phyloP scores from a whole-genome alignment of 352 stramenopile species.

The Plasmopara viticola region DNA sequence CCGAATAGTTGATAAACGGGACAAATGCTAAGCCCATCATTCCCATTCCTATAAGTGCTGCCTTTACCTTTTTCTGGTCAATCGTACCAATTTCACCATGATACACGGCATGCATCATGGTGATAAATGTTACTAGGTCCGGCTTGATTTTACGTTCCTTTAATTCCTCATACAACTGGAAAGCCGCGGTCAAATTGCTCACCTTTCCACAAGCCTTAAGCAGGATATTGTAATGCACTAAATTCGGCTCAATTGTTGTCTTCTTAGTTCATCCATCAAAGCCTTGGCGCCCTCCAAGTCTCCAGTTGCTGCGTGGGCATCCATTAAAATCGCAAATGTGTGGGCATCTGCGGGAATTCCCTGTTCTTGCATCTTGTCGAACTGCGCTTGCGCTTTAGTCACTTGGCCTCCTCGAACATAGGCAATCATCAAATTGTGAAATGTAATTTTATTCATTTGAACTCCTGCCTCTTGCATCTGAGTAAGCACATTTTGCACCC shows the following conservation, averaged over 20 bases:
- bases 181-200: constrained; percentile 60
- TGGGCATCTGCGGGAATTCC: constrained; percentile 43
- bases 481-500: constrained; percentile 38
- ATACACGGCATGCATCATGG: constrained; percentile 85
- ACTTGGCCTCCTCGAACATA: constrained; percentile 53
- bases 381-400: constrained; percentile 45
- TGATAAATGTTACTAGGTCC: constrained; percentile 77
- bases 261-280: constrained; percentile 57
- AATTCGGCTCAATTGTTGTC: constrained; percentile 25
- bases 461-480: constrained; percentile 51
- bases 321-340: constrained; percentile 77
- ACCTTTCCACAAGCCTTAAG: constrained; percentile 72
- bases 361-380: constrained; percentile 48
- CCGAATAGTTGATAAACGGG: constrained; percentile 67
- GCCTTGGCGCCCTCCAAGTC: constrained; percentile 47
- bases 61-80: constrained; percentile 64
- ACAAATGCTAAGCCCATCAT: constrained; percentile 47
- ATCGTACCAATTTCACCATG: constrained; percentile 66
- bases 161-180: constrained; percentile 83
- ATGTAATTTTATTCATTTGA: constrained; percentile 64
- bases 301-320: constrained; percentile 47
- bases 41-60: constrained; percentile 47
- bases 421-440: constrained; percentile 64
- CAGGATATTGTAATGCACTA: constrained; percentile 80
- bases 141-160: constrained; percentile 64